Base-by-base conservation (phyloP, 192 early-diverging fungal species). In the Backusella circina region DNA sequence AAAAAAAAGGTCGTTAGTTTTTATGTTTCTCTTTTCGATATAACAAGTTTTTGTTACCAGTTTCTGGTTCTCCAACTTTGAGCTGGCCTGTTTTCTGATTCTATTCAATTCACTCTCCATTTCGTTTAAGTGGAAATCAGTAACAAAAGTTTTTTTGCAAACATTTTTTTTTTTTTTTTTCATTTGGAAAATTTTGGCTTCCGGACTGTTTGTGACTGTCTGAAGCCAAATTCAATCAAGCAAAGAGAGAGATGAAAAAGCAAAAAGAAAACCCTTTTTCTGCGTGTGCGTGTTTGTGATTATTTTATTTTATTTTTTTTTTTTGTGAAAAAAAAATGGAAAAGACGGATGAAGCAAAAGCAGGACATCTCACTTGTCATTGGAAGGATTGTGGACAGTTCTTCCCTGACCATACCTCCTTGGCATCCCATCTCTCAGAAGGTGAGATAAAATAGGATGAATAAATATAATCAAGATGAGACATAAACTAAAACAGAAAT, bases 21-120 rank as follows among this genome's bases (percentile, higher is more conserved):
- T n/a, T n/a, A n/a, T 57, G 18, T 10, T 23, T 57, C 18, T 57
- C 39, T 26, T 12, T 18, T 57, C 54, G 54, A 57, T 21, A 26
- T 2, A 23, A 26, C n/a, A 18, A 26, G 50, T 71, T 44, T n/a
- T n/a, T n/a, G n/a, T n/a, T 75, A 78, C 82, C 88, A 93, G 88
- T 80, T 93, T 91, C 87, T 97, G 96, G 84, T 95, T 95, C 36
- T 89, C 88, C 51, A 93, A 85, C 77, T 94, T 94, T 57, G 93
- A 94, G 75, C 82, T 86, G 38, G 89, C 77, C 75, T 97, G 94
- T 37, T 86, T 82, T 71, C 90, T 86, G 71, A 94, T 90, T 74
- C 84, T 88, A 3, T 84, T 84, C 66, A 91, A 85, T 61, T 87
- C 80, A 70, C 77, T 79, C 57, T 90, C 88, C 85, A 90, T 87